phyloP scores from a whole-genome alignment of 306 rosid species.

The Casuarina equisetifolia region DNA sequence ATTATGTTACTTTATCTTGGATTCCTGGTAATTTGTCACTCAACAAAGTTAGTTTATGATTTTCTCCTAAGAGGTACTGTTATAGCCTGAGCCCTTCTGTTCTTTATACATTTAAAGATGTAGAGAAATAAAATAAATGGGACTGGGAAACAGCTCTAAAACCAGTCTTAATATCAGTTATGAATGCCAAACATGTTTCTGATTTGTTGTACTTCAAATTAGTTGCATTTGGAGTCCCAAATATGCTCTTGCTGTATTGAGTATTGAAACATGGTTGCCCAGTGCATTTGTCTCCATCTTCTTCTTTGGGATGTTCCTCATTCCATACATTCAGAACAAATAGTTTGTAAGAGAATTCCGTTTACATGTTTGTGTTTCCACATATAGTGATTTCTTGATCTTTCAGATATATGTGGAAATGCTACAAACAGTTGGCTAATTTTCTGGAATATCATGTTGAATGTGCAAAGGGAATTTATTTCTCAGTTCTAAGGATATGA shows the following conservation, averaged over 20 bases:
- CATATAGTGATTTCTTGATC: not conserved
- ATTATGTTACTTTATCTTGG: constrained; percentile 3
- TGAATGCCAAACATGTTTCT: too few relatives aligned
- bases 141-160: not conserved
- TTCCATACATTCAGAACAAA: too few relatives aligned
- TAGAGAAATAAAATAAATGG: not conserved
- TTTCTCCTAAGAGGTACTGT: not conserved
- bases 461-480: not conserved
- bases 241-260: too few relatives aligned
- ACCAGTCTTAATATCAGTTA: not conserved
- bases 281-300: too few relatives aligned
- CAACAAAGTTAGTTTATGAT: constrained; percentile 6
- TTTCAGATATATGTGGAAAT: not conserved
- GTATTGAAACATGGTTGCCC: too few relatives aligned
- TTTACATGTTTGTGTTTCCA: not conserved
- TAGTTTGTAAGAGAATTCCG: too few relatives aligned
- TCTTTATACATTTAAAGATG: not conserved
- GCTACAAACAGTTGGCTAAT: not conserved
- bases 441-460: not conserved
- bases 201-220: too few relatives aligned
- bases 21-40: not conserved
- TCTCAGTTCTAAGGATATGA: not conserved
- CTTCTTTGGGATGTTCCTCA: too few relatives aligned
- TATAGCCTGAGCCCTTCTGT: not conserved
- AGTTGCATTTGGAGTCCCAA: too few relatives aligned